These are phyloP conservation scores for Thermomyces lanuginosus DNA, from an alignment of 2,329 filamentous ascomycete species.

Conservation along the genomic window DNA sequence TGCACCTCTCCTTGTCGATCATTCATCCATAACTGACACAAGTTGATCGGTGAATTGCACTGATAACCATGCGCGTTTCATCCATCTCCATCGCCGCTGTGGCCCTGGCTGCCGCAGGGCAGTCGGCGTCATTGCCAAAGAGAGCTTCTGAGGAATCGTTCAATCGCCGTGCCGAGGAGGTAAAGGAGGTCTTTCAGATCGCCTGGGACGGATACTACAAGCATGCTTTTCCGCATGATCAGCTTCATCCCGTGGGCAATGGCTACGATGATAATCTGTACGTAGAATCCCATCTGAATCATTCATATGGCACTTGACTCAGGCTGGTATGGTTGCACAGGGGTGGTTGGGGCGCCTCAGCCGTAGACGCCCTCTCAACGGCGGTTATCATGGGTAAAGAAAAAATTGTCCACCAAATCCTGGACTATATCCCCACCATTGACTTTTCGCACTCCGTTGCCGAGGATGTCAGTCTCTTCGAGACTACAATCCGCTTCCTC, in stretches of 20 bases:
- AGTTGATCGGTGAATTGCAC: too few relatives aligned
- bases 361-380: conserved; percentile 64
- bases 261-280: conserved; percentile 53
- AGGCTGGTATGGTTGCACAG: conserved; percentile 27
- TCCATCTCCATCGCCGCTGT: conserved; percentile 3
- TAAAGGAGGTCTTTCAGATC: conserved; percentile 52
- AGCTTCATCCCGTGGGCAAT: conserved; percentile 53
- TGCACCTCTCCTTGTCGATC: conserved; percentile 12
- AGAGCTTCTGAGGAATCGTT: conserved; percentile 4
- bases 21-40: too few relatives aligned
- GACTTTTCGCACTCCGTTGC: conserved; percentile 46
- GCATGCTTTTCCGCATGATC: conserved; percentile 64
- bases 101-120: conserved; percentile 11
- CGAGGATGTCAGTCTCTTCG: conserved; percentile 57
- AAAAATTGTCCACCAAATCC: conserved; percentile 51
- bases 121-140: conserved; percentile 8
- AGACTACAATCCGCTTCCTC: conserved; percentile 79
- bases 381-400: conserved; percentile 59
- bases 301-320: background rate
- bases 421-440: conserved; percentile 53
- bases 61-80: conserved; percentile 6
- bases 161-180: conserved; percentile 36
- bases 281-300: conserved; percentile 7
- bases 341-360: conserved; percentile 72
- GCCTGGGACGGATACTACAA: conserved; percentile 59